These are phyloP conservation scores for Hansfordia pulvinata DNA, from an alignment of 2,329 filamentous ascomycete genomes.

Conservation along the genomic window DNA sequence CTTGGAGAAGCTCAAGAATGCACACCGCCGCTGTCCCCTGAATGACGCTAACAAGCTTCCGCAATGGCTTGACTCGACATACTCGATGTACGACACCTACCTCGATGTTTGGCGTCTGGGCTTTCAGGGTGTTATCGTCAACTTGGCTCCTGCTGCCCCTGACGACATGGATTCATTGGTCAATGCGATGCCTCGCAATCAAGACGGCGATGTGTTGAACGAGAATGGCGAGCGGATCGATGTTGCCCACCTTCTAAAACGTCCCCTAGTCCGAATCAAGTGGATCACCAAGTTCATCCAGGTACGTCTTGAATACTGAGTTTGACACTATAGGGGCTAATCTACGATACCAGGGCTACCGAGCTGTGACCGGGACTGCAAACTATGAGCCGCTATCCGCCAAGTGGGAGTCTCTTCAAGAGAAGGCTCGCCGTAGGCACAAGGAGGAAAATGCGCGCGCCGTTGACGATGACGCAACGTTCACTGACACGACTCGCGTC, in stretches of 20 bases:
- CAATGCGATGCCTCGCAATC: constrained; percentile 45
- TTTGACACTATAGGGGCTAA: constrained; percentile 16
- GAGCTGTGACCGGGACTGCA: constrained; percentile 34
- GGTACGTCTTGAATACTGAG: constrained; percentile 24
- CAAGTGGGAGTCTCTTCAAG: constrained; percentile 60
- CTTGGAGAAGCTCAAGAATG: constrained; percentile 67
- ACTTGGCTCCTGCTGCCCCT: constrained; percentile 57
- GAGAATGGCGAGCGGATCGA: constrained; percentile 81
- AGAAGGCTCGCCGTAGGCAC: constrained; percentile 59
- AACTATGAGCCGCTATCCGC: constrained; percentile 44
- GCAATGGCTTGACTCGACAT: constrained; percentile 67
- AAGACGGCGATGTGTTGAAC: constrained; percentile 53
- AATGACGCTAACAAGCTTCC: constrained; percentile 59
- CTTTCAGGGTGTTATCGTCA: constrained; percentile 89
- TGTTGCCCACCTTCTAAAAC: constrained; percentile 82
- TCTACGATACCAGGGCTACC: constrained; percentile 38
- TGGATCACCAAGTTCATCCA: constrained; percentile 76
- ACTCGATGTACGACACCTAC: constrained; percentile 74
- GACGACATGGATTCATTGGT: constrained; percentile 49
- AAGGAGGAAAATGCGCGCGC: constrained; percentile 61
- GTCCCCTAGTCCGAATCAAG: constrained; percentile 78
- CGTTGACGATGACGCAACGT: constrained; percentile 75
- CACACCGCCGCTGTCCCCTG: constrained; percentile 70
- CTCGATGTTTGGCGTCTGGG: constrained; percentile 81
- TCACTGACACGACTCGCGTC: constrained; percentile 68